Conservation (phyloP, 1,284 basidiomycete species). For the Trametes sp. region DNA sequence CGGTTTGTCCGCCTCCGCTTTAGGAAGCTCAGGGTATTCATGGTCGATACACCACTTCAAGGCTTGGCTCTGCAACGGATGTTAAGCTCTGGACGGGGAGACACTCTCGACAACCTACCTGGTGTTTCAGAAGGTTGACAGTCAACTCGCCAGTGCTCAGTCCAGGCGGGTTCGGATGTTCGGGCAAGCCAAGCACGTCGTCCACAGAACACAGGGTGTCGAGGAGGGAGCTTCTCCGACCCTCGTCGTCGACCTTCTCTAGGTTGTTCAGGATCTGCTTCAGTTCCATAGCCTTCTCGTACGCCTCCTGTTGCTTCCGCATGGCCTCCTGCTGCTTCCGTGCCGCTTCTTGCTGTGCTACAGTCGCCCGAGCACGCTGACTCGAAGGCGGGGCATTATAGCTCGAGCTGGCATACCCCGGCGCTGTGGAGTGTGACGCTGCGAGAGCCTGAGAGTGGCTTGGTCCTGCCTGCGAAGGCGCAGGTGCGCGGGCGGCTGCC, state of each 20-base stretch:
- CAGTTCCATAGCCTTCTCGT: constrained; percentile 70
- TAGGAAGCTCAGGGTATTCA: constrained; percentile 79
- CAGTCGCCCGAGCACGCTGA: constrained; percentile 28
- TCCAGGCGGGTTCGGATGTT: constrained; percentile 74
- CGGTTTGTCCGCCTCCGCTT: constrained; percentile 68
- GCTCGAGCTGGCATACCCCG: constrained; percentile 21
- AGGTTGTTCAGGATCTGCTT: constrained; percentile 68
- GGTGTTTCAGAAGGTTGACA: constrained; percentile 81
- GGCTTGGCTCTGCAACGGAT: constrained; percentile 66
- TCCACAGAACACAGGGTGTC: constrained; percentile 73
- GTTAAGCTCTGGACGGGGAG: too few species aligned
- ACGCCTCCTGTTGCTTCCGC: constrained; percentile 59
- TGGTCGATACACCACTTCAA: constrained; percentile 81
- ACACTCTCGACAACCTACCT: too few species aligned
- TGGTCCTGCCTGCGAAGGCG: constrained; percentile 12
- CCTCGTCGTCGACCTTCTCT: constrained; percentile 81
- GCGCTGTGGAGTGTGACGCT: constrained; percentile 25
- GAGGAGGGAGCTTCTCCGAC: constrained; percentile 71
- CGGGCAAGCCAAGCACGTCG: constrained; percentile 72
- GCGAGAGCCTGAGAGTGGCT: constrained; percentile 23
- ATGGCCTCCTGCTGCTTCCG: constrained; percentile 42
- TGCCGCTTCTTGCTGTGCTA: constrained; percentile 40
- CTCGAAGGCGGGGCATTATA: constrained; percentile 1
- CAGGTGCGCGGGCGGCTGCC: constrained; percentile 3
- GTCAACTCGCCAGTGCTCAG: constrained; percentile 66